Conservation (phyloP, 306 rosid genomes). For the Corylus americana region DNA sequence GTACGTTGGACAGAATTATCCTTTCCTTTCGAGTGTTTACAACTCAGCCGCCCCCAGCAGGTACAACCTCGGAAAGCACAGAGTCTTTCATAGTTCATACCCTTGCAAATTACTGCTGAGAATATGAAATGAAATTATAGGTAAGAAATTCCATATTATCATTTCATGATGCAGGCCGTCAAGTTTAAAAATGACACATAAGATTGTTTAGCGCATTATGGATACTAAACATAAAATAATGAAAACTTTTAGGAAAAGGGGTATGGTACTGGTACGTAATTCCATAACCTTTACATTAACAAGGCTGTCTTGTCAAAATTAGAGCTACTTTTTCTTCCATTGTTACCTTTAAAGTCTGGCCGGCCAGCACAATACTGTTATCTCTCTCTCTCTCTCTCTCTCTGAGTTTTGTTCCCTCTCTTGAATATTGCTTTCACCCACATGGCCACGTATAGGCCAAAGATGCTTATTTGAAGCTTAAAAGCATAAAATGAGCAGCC, state of each 20-base stretch:
- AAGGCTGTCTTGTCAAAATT: conserved; percentile 93
- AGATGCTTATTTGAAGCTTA: conserved; percentile 89
- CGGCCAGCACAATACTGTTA: conserved; percentile 55
- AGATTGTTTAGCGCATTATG: conserved; percentile 36
- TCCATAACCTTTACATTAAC: conserved; percentile 75
- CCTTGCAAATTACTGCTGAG: conserved; percentile 31
- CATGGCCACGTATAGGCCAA: conserved; percentile 86
- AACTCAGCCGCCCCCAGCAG: not conserved
- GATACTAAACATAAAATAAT: conserved; percentile 53
- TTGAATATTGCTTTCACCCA: conserved; percentile 80
- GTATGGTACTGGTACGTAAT: conserved; percentile 69
- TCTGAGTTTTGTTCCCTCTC: conserved; percentile 36
- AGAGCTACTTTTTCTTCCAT: conserved; percentile 70
- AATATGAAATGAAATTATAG: conserved; percentile 24
- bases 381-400: conserved; percentile 21
- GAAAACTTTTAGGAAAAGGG: conserved; percentile 66
- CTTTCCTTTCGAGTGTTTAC: not conserved
- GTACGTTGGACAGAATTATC: not conserved
- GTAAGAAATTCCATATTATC: conserved; percentile 30
- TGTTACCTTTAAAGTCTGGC: conserved; percentile 67
- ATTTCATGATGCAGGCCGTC: conserved; percentile 37
- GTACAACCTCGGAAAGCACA: conserved; percentile 31
- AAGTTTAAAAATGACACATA: conserved; percentile 27
- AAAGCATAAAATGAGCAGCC: conserved; percentile 88
- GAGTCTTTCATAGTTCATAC: conserved; percentile 15